A percentile compares a stretch with the other conserved stretches of the same genome.
phyloP scores from a whole-genome alignment of 208 protist genomes.

The Leishmania arabica region DNA sequence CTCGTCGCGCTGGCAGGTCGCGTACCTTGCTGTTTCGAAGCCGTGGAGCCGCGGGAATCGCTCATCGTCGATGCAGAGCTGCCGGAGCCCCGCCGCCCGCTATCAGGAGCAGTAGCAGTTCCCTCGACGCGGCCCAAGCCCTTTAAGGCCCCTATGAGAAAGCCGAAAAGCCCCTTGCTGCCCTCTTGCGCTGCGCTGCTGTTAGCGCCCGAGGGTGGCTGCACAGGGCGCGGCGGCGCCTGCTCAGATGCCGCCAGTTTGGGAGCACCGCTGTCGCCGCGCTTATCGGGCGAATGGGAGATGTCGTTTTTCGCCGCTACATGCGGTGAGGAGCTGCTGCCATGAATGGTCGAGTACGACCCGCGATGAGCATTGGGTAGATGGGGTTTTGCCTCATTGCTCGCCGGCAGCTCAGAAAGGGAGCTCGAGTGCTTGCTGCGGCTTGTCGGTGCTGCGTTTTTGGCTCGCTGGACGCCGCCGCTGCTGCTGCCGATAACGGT shows the following conservation, averaged over 20 bases:
- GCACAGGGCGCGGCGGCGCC: not conserved
- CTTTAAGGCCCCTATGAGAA: conserved; percentile 18
- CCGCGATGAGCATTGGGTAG: too few relatives aligned
- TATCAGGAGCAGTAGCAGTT: not conserved
- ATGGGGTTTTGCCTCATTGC: not conserved
- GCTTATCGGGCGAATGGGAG: not conserved
- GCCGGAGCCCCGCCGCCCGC: not conserved
- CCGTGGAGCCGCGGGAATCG: not conserved
- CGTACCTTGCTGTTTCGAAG: not conserved
- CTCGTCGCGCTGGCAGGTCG: not conserved
- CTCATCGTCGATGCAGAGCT: not conserved
- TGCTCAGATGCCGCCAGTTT: conserved; percentile 3
- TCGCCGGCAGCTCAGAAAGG: not conserved
- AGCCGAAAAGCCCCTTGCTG: conserved; percentile 21
- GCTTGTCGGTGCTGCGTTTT: not conserved
- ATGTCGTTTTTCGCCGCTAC: too few relatives aligned
- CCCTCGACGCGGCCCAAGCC: conserved; percentile 3
- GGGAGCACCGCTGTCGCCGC: not conserved
- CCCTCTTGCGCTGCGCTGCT: conserved; percentile 1
- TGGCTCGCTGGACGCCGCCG: conserved; percentile 22
- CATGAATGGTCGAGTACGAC: not conserved
- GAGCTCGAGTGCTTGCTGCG: conserved; percentile 4
- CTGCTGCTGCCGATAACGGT: conserved; percentile 25
- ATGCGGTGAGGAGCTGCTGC: not conserved
- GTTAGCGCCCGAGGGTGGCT: not conserved